Base-by-base conservation (phyloP, 2,329 filamentous ascomycete genomes). In the Aspergillus uvarum region DNA sequence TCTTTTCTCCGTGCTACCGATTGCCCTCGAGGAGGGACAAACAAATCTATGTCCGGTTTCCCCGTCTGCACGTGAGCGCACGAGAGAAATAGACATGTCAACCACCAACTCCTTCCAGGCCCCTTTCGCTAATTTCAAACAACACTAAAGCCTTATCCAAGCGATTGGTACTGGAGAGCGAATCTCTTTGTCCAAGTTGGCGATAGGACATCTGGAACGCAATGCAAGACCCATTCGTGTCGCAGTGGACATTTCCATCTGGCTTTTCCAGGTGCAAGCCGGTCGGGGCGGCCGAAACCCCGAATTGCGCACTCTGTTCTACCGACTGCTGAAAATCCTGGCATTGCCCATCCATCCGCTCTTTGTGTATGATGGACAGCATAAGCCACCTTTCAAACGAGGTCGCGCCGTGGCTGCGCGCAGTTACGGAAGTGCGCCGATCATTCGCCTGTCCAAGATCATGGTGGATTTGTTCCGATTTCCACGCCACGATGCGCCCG, bases 171-270 rank as follows among this genome's bases (percentile, higher is more conserved):
- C 87, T 8, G 92, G 92, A 57, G 83, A 89, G 70, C 86, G 93
- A 61, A 82, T 96, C 57, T 89, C 95, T 19, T 83, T 99, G 10
- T 87, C 90, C 35, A 96, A 91, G 71, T 83, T 98, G 54, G 89
- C 93, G 31, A 83, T 92, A 50, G 86, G 92, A 51, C 89, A 91
- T 67, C 85, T 96, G 64, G 86, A 92, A 69, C 77, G 83, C 56
- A 87, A 86, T 11, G 83, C 85, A 24, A 84, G 88, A 1, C 93
- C 93, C 0, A 81, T 98, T 47, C 89, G 93, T 47, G 82, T 99
- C 51, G 95, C 95, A 44, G 90, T 99, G 65, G 95, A 99, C 73
- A 90, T 96, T 67, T 92, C 92, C 2, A 98, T 99, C 72, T 99
- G 95, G 95, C 89, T 96, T 49, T 98, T 96, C 71, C 95, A 99